phyloP scores from a whole-genome alignment of 495 filamentous ascomycete species.

The Pseudomonodictys pantanalensis region DNA sequence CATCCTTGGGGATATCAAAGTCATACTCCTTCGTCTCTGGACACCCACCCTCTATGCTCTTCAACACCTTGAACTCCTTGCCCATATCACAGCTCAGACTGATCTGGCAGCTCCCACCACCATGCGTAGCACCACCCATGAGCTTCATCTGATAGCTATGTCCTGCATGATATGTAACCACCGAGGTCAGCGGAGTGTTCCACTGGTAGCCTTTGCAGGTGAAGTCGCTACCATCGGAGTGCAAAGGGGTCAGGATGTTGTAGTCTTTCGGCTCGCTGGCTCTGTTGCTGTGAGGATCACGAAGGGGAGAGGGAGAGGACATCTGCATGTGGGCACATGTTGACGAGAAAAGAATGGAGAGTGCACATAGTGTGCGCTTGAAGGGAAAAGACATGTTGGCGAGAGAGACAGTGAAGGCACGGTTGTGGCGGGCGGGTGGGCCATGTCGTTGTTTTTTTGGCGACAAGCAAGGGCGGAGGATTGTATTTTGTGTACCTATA shows the following conservation, averaged over 20 bases:
- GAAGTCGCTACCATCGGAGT: conserved; percentile 49
- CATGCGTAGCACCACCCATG: conserved; percentile 56
- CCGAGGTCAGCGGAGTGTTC: conserved; percentile 47
- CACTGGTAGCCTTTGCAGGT: conserved; percentile 68
- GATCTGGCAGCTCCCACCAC: conserved; percentile 65
- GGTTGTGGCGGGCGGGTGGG: no score
- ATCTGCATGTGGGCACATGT: conserved; percentile 56
- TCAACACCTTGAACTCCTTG: conserved; percentile 60
- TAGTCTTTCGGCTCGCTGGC: conserved; percentile 56
- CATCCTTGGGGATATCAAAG: conserved; percentile 63
- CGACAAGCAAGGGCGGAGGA: conserved; percentile 13
- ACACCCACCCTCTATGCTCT: conserved; percentile 63
- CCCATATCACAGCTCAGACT: conserved; percentile 63
- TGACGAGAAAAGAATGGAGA: background rate
- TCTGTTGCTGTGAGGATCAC: conserved; percentile 35
- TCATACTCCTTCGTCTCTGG: conserved; percentile 51
- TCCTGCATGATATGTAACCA: conserved; percentile 56
- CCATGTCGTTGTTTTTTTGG: background rate
- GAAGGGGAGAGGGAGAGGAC: conserved; percentile 53
- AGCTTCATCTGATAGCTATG: conserved; percentile 57
- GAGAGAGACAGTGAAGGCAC: background rate
- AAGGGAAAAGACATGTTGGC: background rate
- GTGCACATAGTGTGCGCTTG: conserved; percentile 14
- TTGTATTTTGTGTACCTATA: background rate
- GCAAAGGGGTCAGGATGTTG: conserved; percentile 55